Evolutionary conservation across 2,329 filamentous ascomycete species (phyloP), one percentile per base, ranked within the genome.

Genomic region (Pseudocercospora fijiensis): DNA sequence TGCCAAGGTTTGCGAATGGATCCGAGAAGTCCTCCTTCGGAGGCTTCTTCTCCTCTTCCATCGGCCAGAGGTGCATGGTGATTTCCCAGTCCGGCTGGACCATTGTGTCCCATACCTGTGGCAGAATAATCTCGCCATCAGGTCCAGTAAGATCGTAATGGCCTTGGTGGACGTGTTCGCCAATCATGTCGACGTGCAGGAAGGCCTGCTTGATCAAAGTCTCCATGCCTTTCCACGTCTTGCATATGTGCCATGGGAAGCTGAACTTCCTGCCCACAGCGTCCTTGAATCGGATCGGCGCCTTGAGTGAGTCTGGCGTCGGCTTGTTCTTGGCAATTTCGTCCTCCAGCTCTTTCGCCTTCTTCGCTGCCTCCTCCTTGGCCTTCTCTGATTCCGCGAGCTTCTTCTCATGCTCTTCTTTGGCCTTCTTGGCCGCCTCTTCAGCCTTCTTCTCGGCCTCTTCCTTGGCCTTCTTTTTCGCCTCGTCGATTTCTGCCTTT

Each of bases 221-320:
- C 66, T 82, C 78, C 80, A 82, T 82, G 37, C 80, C 79, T 75
- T 82, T 76, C 74, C 72, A 74, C 2, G 88, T 95, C 72, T 88
- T 86, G 77, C 92, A 96, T 28, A 96, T 77, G 67, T 93, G 86
- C 78, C 89, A 96, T 1, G 93, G 93, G 73, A 97, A 96, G 78
- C 87, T 95, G 76, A 96, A 97, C 77, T 96, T 96, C 69, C 93
- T 85, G 30, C 91, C 91, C 16, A 97, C 87, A 0, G 92, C 92
- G 75, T 97, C 93, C 78, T 96, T 96, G 80, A 96, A 96, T 70
- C 88, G 89, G 76, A 96, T 91, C 2, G 90, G 91, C 49, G 87
- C 82, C 76, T 91, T 90, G 69, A 83, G 82, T 61, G 83, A 81
- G n/a, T 85, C 82, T 1, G 82, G 80, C 73, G 73, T 79, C 64